These are phyloP conservation scores for Yamadazyma conglobata DNA, from an alignment of 1,139 yeast genomes.

Conservation along the genomic window DNA sequence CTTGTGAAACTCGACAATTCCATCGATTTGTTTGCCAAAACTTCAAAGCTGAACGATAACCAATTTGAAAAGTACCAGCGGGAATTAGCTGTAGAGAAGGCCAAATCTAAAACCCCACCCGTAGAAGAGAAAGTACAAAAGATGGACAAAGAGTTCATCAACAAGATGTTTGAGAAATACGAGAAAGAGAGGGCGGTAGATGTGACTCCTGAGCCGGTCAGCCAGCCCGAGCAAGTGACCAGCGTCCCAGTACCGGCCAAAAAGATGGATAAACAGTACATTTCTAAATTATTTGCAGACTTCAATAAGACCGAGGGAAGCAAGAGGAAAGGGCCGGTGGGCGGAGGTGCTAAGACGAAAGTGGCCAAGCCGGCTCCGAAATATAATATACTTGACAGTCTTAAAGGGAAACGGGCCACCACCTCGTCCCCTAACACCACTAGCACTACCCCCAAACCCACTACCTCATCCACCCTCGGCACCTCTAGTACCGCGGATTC, in stretches of 20 bases:
- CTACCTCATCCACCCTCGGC: constrained; percentile 4
- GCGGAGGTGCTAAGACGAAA: no score
- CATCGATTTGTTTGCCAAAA: constrained; percentile 47
- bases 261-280: constrained; percentile 14
- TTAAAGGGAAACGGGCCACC: constrained; percentile 7
- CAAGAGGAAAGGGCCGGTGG: no score
- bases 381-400: constrained; percentile 21
- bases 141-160: constrained; percentile 15
- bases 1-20: constrained; percentile 43
- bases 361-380: constrained; percentile 1
- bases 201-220: not conserved
- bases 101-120: not conserved
- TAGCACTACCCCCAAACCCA: constrained; percentile 7
- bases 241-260: constrained; percentile 1
- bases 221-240: not conserved
- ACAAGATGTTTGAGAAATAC: constrained; percentile 16
- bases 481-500: not conserved
- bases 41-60: constrained; percentile 4
- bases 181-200: constrained; percentile 6
- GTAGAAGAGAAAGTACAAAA: constrained; percentile 5
- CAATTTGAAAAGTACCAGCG: constrained; percentile 5
- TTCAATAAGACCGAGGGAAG: constrained; percentile 11
- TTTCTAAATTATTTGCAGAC: constrained; percentile 16
- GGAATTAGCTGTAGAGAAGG: constrained; percentile 3
- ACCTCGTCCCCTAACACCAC: not conserved